Evolutionary conservation across 192 early-diverging fungal genomes (phyloP).

Genomic region (Mortierella alpina): DNA sequence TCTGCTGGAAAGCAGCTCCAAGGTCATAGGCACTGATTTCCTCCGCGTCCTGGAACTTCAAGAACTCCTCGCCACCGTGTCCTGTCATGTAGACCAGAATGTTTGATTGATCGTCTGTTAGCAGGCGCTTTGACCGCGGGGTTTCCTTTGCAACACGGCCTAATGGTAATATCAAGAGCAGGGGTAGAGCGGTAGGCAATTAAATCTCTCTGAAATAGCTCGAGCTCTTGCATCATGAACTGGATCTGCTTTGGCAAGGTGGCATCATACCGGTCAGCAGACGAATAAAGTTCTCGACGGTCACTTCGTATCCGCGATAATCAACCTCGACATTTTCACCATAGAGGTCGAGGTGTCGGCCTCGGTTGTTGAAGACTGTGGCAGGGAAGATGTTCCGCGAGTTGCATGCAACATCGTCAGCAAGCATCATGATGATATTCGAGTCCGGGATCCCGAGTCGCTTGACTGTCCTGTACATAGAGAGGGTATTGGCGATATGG

Average conservation of each 20-base stretch:
- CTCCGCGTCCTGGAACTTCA: slow-evolving; percentile 99
- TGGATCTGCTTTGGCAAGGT: no score
- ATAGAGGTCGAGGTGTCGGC: slow-evolving; percentile 86
- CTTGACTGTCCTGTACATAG: slow-evolving; percentile 99
- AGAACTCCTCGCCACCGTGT: slow-evolving; percentile 97
- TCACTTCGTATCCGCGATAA: slow-evolving; percentile 99
- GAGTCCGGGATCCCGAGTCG: slow-evolving; percentile 98
- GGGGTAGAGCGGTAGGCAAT: not conserved
- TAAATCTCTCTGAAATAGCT: not conserved
- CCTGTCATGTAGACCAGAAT: slow-evolving; percentile 99
- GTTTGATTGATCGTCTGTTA: slow-evolving; percentile 97
- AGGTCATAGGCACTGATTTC: slow-evolving; percentile 97
- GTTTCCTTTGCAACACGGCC: slow-evolving; percentile 87
- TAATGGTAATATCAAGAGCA: slow-evolving; percentile 23
- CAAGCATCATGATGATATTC: slow-evolving; percentile 99
- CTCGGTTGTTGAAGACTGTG: slow-evolving; percentile 93
- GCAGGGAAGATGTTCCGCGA: slow-evolving; percentile 92
- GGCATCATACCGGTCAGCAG: slow-evolving; percentile 78
- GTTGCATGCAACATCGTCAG: slow-evolving; percentile 99
- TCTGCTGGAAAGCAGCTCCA: slow-evolving; percentile 96
- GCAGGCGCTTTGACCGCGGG: slow-evolving; percentile 91
- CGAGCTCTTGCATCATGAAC: not conserved
- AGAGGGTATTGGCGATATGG: slow-evolving; percentile 98
- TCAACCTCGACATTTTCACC: slow-evolving; percentile 98
- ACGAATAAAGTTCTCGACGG: slow-evolving; percentile 98